A percentile compares a stretch with the other conserved stretches of the same genome.
phyloP scores from a whole-genome alignment of 768 basidiomycete genomes.

The Holtermanniella nyarrowii region DNA sequence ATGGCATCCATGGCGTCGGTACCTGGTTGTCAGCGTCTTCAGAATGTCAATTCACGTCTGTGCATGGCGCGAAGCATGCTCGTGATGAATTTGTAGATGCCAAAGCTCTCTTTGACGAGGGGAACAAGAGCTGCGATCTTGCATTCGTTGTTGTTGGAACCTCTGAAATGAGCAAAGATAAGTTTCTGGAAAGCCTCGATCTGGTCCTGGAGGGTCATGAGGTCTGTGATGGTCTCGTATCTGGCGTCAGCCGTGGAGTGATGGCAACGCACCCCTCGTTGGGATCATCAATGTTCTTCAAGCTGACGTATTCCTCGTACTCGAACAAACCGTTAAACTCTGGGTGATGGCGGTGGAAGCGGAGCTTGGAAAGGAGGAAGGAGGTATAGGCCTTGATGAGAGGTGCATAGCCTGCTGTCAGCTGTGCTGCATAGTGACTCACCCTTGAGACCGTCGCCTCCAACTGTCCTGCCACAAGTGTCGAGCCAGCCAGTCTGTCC shows the following conservation, averaged over 20 bases:
- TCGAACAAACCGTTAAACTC: conserved; percentile 99
- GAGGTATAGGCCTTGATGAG: conserved; percentile 93
- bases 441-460: conserved; percentile 70
- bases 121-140: conserved; percentile 92
- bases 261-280: conserved; percentile 77
- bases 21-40: conserved; percentile 46
- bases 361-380: conserved; percentile 85
- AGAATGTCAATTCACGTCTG: conserved; percentile 52
- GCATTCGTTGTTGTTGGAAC: conserved; percentile 90
- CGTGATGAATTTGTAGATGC: conserved; percentile 96
- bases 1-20: conserved; percentile 81
- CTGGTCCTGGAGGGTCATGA: conserved; percentile 96
- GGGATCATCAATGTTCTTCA: conserved; percentile 96
- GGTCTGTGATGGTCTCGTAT: conserved; percentile 93
- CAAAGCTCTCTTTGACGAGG: conserved; percentile 97
- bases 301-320: conserved; percentile 94
- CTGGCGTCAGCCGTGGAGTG: conserved; percentile 44
- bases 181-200: conserved; percentile 98
- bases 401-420: conserved; percentile 65
- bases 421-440: conserved; percentile 9
- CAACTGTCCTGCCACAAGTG: conserved; percentile 84
- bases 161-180: conserved; percentile 87
- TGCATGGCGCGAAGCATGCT: conserved; percentile 98
- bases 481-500: conserved; percentile 96
- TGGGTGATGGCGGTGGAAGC: conserved; percentile 87